phyloP scores from a whole-genome alignment of 257 asterid species.

The Capsicum baccatum region DNA sequence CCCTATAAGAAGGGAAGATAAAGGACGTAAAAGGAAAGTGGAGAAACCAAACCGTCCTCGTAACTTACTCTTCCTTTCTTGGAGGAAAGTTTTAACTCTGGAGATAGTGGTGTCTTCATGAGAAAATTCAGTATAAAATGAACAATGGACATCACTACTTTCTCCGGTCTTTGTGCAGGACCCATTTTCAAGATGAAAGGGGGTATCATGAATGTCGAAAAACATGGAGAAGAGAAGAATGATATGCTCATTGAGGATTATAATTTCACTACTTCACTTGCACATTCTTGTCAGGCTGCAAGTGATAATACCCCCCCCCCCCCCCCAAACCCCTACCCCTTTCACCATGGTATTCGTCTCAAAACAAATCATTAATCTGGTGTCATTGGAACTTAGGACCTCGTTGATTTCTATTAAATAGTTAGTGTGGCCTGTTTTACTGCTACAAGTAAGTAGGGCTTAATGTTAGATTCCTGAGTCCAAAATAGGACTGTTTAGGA shows the following conservation, averaged over 20 bases:
- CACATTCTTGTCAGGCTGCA: constrained; percentile 6
- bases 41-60: background rate
- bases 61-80: background rate
- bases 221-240: background rate
- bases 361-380: background rate
- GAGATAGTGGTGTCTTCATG: background rate
- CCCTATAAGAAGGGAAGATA: background rate
- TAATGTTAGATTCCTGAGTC: background rate
- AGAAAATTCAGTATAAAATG: background rate
- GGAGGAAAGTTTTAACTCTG: background rate
- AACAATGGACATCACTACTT: background rate
- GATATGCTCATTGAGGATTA: constrained; percentile 5
- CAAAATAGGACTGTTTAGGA: background rate
- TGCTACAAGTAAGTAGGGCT: background rate
- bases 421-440: background rate
- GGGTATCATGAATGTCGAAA: background rate
- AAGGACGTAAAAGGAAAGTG: background rate
- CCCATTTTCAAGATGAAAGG: background rate
- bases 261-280: background rate
- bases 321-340: background rate
- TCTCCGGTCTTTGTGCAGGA: background rate
- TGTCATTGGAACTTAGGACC: background rate
- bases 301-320: background rate
- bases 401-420: background rate
- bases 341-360: constrained; percentile 17